These are phyloP conservation scores for Pichia occidentalis DNA, from an alignment of 805 yeast genomes.

Conservation along the genomic window DNA sequence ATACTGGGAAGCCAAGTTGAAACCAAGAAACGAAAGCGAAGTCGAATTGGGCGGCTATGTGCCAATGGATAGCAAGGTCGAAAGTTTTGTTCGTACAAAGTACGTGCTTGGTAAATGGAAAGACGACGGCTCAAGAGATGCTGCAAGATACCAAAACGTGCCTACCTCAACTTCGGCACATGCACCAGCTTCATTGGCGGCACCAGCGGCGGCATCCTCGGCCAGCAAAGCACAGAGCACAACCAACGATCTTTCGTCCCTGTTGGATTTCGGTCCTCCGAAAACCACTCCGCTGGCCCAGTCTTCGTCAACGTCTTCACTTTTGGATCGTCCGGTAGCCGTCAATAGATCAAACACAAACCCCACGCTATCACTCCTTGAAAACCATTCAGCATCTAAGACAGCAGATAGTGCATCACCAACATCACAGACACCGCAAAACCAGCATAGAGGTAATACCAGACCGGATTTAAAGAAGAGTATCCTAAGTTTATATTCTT, in stretches of 20 bases:
- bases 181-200: constrained; percentile 1
- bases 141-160: constrained; percentile 37
- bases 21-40: constrained; percentile 5
- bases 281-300: not conserved
- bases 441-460: constrained; percentile 17
- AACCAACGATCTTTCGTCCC: constrained; percentile 6
- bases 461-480: constrained; percentile 90
- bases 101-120: constrained; percentile 87
- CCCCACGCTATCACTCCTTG: constrained; percentile 8
- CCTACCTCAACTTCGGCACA: constrained; percentile 24
- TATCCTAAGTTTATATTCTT: constrained; percentile 78
- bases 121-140: constrained; percentile 43
- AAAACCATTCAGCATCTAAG: constrained; percentile 11
- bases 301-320: constrained; percentile 2
- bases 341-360: constrained; percentile 6
- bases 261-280: constrained; percentile 9
- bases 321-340: not conserved
- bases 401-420: constrained; percentile 6
- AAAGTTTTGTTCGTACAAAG: constrained; percentile 84
- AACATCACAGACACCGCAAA: constrained; percentile 13
- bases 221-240: constrained; percentile 3
- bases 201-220: constrained; percentile 11
- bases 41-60: constrained; percentile 36
- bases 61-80: constrained; percentile 81
- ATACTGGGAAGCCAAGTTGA: constrained; percentile 71